phyloP scores from a whole-genome alignment of 2,329 filamentous ascomycete species.

The Uncinocarpus reesii region DNA sequence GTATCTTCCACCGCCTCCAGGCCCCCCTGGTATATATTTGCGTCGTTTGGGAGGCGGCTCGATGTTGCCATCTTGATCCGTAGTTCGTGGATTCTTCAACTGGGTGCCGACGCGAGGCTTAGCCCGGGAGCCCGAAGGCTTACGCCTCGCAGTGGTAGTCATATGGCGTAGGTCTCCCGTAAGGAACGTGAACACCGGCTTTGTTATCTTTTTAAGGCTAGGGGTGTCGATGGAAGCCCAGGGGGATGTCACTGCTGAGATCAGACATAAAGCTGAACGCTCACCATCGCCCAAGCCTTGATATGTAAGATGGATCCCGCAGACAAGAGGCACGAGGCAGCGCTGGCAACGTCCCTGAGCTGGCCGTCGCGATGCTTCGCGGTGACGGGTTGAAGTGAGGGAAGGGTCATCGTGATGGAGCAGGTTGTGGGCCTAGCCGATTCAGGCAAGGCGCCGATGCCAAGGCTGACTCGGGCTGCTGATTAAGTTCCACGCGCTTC shows the following conservation, averaged over 20 bases:
- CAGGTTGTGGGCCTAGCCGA: slow-evolving; percentile 1
- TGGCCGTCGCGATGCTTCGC: slow-evolving; percentile 9
- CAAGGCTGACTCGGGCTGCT: slow-evolving; percentile 6
- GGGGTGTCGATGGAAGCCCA: neutral
- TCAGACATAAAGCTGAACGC: neutral
- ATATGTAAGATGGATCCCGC: neutral
- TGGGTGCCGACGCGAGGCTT: slow-evolving; percentile 26
- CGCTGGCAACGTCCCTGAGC: neutral
- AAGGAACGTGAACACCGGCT: neutral
- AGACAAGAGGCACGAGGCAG: neutral
- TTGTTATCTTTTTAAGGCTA: neutral
- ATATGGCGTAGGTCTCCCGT: slow-evolving; percentile 12
- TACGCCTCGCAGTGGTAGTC: slow-evolving; percentile 26
- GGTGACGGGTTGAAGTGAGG: slow-evolving; percentile 1
- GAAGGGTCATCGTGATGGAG: slow-evolving; percentile 6
- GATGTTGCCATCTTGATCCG: slow-evolving; percentile 25
- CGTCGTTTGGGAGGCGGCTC: slow-evolving; percentile 61
- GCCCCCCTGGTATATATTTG: slow-evolving; percentile 75
- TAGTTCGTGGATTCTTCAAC: slow-evolving; percentile 24
- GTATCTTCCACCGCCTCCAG: slow-evolving; percentile 76
- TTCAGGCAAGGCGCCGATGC: slow-evolving; percentile 3
- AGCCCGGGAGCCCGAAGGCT: slow-evolving; percentile 22
- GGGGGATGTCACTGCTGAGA: neutral
- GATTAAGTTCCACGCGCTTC: neutral
- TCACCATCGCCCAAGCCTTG: neutral